Evolutionary conservation across 2,329 filamentous ascomycete species (phyloP), one percentile per base, ranked within the genome.

Genomic region (Ceratocystis variospora): DNA sequence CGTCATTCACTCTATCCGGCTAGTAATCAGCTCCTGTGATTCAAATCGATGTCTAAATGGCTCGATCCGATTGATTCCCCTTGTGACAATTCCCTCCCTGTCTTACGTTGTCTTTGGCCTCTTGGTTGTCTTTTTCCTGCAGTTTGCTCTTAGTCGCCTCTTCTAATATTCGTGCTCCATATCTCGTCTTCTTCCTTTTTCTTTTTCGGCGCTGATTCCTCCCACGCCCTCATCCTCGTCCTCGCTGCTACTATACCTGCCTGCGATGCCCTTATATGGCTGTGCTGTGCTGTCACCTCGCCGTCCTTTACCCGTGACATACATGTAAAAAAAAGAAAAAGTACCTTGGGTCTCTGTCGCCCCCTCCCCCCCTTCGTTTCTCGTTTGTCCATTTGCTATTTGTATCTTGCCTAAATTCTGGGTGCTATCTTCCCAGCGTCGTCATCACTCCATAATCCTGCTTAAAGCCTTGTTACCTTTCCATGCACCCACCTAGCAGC

Each of bases 241-340:
- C 53, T 59, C 53, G 17, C 17, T 59, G 28, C 53, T 59, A 59
- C 53, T 59, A 59, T 37, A 59, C 53, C 53, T 33, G 53, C 25
- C 22, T 25, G 22, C 22, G 53, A 59, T 59, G 28, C 28, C 33
- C 53, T 37, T 37, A 59, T 37, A n/a, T 59, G 53, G 28, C 53
- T 33, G 53, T 33, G 53, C 5, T 59, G 53, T 8, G 53, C 28
- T 59, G 53, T 59, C 53, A 53, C 48, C 12, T 31, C 12, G 50
- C 10, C 12, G 50, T 59, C 28, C 25, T 59, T 59, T 59, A 59
- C 17, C 53, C 28, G 53, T 59, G 25, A 59, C 28, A 33, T 59
- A 59, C 17, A 59, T 33, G 22, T 31, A 10, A 50, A n/a, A 48
- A 17, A 22, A n/a, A 48, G 5, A 22, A 57, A 57, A 59, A 59